Percentiles rank a stretch among this genome's conserved stretches.
phyloP scores from a whole-genome alignment of 495 filamentous ascomycete species.

The Penicillium fimorum region DNA sequence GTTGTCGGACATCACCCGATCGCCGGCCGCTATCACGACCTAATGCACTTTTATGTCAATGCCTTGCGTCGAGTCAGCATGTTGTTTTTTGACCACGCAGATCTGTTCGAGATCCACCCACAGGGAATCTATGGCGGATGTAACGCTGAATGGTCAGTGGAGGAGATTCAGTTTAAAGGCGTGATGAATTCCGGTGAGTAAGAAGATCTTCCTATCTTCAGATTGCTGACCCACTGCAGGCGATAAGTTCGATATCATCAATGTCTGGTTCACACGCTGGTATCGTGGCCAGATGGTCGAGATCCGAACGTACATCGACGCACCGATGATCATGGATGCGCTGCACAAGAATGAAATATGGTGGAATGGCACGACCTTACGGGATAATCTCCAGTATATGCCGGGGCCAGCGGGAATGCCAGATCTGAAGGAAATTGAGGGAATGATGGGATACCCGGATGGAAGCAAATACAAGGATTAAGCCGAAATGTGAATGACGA shows the following conservation, averaged over 20 bases:
- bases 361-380: conserved; percentile 34
- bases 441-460: conserved; percentile 32
- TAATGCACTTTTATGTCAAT: conserved; percentile 42
- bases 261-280: conserved; percentile 43
- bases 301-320: conserved; percentile 38
- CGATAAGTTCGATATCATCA: conserved; percentile 34
- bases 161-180: conserved; percentile 37
- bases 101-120: conserved; percentile 37
- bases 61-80: conserved; percentile 35
- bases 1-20: conserved; percentile 39
- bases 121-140: conserved; percentile 38
- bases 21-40: conserved; percentile 35
- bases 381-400: conserved; percentile 36
- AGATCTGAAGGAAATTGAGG: conserved; percentile 30
- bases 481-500: background rate
- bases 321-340: conserved; percentile 28
- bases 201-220: background rate
- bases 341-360: conserved; percentile 39
- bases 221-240: conserved; percentile 17
- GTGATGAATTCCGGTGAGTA: conserved; percentile 36
- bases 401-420: conserved; percentile 41
- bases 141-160: conserved; percentile 34
- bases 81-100: conserved; percentile 31
- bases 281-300: conserved; percentile 36
- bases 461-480: conserved; percentile 28